phyloP scores from a whole-genome alignment of 148 eudicot genomes.

The Drosera capensis region DNA sequence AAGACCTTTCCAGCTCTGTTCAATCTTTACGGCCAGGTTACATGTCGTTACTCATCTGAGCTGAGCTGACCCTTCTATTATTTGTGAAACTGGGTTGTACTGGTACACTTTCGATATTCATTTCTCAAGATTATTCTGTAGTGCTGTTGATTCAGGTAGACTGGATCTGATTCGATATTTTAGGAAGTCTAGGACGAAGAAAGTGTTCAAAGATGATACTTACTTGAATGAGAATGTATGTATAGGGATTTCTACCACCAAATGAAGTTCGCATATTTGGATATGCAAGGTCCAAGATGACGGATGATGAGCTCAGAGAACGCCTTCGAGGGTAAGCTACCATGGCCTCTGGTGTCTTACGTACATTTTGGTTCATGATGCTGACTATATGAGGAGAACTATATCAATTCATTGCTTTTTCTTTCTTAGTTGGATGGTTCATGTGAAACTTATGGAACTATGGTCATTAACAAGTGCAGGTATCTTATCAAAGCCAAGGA shows the following conservation, averaged over 20 bases:
- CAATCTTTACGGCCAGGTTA: slow-evolving; percentile 83
- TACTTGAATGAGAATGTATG: slow-evolving; percentile 6
- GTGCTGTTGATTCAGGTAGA: too few relatives aligned
- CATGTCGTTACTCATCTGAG: background rate
- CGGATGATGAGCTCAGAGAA: slow-evolving; percentile 59
- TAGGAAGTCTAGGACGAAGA: background rate
- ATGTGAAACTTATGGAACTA: background rate
- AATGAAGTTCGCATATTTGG: slow-evolving; percentile 80
- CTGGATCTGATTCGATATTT: too few relatives aligned
- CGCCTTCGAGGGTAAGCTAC: slow-evolving; percentile 61
- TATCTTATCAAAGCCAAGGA: slow-evolving; percentile 34
- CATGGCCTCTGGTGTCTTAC: background rate
- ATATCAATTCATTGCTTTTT: background rate
- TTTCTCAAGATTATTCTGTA: too few relatives aligned
- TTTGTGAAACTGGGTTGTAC: background rate
- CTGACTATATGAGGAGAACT: too few relatives aligned
- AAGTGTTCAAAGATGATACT: slow-evolving; percentile 1
- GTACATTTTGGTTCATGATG: background rate
- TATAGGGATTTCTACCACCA: slow-evolving; percentile 52
- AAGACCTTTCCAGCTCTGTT: slow-evolving; percentile 94
- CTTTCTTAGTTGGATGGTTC: background rate
- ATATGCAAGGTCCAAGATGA: slow-evolving; percentile 77
- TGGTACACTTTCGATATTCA: background rate
- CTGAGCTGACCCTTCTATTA: too few relatives aligned
- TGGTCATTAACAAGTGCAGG: slow-evolving; percentile 23